Conservation (phyloP, 2,329 filamentous ascomycete species). For the Fusarium miscanthi region DNA sequence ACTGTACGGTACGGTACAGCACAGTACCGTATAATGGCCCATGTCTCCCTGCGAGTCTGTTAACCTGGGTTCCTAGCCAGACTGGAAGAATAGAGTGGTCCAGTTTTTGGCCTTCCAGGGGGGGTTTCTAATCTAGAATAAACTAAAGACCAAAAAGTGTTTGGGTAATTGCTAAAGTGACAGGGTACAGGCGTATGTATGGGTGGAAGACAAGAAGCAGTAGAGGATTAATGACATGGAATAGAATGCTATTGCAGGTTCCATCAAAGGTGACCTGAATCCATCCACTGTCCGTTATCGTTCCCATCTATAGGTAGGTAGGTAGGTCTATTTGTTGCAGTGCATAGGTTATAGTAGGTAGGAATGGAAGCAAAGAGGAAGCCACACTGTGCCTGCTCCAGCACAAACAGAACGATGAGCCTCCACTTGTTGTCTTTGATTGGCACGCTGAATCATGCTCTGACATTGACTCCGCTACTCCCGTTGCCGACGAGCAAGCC, state of each 20-base stretch:
- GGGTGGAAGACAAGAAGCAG: slow-evolving; percentile 12
- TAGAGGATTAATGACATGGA: slow-evolving; percentile 33
- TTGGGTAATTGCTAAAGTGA: slow-evolving; percentile 4
- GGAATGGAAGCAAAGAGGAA: background rate
- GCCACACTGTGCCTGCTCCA: slow-evolving; percentile 30
- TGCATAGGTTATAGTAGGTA: background rate
- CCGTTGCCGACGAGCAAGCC: slow-evolving; percentile 34
- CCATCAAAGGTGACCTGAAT: slow-evolving; percentile 14
- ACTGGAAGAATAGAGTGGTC: slow-evolving; percentile 25
- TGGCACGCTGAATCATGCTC: slow-evolving; percentile 21
- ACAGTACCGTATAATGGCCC: slow-evolving; percentile 4
- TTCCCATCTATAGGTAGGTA: background rate
- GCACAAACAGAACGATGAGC: slow-evolving; percentile 4
- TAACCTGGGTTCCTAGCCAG: background rate
- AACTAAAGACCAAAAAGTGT: slow-evolving; percentile 12
- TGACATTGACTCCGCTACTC: slow-evolving; percentile 27
- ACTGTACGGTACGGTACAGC: slow-evolving; percentile 14
- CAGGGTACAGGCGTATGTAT: slow-evolving; percentile 13
- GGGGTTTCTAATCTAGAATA: slow-evolving; percentile 27
- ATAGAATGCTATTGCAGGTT: slow-evolving; percentile 26
- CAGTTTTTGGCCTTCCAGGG: slow-evolving; percentile 35
- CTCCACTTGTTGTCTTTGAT: slow-evolving; percentile 20
- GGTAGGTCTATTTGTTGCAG: background rate
- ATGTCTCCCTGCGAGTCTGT: slow-evolving; percentile 27
- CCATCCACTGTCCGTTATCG: slow-evolving; percentile 16